Base-by-base conservation (phyloP, 495 filamentous ascomycete genomes). In the Hyaloscypha hepaticicola region DNA sequence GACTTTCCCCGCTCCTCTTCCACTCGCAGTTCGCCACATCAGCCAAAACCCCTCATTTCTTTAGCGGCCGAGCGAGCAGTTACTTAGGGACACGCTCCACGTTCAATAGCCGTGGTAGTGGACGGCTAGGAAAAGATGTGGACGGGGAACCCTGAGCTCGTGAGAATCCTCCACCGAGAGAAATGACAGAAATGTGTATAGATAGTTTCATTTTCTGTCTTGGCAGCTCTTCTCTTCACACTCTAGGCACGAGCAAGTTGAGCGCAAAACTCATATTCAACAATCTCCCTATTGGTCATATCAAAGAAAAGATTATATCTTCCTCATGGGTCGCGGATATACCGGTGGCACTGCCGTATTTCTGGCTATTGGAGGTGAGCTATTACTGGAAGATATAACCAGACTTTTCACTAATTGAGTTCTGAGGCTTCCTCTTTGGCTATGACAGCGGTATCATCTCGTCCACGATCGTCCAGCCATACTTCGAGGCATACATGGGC, bases 361-460 rank as follows among this genome's bases (percentile, higher is more conserved):
- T 27, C 21, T 65, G n/a, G 63, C 63, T 27, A 65, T 65, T 41
- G 63, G 63, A 65, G 63, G 63, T 65, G 25, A 65, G 38, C 14
- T 63, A 2, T 45, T 4, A 31, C n/a, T 19, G 9, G 24, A 22
- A 12, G 21, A 33, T 6, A 33, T 8, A 16, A 45, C 19, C n/a
- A 38, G 8, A 62, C n/a, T 38, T 55, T 16, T 25, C 14, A 61
- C 16, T 29, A 9, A 33, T 11, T 22, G 26, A 7, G n/a, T 21
- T 14, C 26, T 45, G 22, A 67, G 61, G 66, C 1, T 65, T 64
- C 27, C 66, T 69, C 50, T 69, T 69, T 53, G 67, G 67, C 38
- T 69, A 69, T 60, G 62, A 65, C 31, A 66, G 62, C 38, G 67
- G 67, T 55, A 49, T 69, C 28, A 69, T 69, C 19, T 53, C 67